These are phyloP conservation scores for Nigrograna mackinnonii DNA, from an alignment of 2,329 filamentous ascomycete genomes.

Conservation along the genomic window DNA sequence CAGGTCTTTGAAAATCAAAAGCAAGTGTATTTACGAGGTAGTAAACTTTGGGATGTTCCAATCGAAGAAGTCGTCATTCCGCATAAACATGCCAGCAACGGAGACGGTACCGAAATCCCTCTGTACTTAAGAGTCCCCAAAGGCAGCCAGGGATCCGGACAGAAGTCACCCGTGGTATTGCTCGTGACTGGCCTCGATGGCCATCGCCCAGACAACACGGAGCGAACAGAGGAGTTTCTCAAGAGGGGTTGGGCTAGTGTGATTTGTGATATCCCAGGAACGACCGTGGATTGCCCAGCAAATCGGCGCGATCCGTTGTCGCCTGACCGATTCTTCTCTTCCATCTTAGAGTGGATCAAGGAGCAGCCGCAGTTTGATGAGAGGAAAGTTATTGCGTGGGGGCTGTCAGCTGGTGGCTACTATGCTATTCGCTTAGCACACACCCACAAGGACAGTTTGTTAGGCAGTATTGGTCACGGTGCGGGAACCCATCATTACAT, in stretches of 20 bases:
- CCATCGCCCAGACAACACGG: constrained; percentile 55
- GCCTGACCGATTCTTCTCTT: constrained; percentile 57
- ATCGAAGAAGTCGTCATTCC: constrained; percentile 64
- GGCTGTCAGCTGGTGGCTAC: constrained; percentile 61
- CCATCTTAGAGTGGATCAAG: constrained; percentile 56
- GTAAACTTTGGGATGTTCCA: constrained; percentile 50
- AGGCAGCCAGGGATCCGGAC: not conserved
- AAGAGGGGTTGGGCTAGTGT: constrained; percentile 53
- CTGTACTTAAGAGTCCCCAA: constrained; percentile 68
- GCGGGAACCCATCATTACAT: constrained; percentile 64
- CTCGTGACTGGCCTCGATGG: constrained; percentile 62
- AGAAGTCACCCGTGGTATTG: constrained; percentile 49
- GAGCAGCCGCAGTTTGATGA: constrained; percentile 50
- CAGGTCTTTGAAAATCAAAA: constrained; percentile 69
- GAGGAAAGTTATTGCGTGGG: constrained; percentile 56
- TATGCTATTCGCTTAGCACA: constrained; percentile 61
- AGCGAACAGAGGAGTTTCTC: constrained; percentile 50
- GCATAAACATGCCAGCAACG: constrained; percentile 54
- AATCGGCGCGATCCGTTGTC: constrained; percentile 49
- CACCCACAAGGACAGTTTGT: constrained; percentile 54
- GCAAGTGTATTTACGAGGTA: constrained; percentile 61
- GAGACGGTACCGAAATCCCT: constrained; percentile 61
- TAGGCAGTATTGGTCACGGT: constrained; percentile 56
- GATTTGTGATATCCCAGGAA: constrained; percentile 60
- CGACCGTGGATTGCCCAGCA: constrained; percentile 57